Evolutionary conservation across 2,329 filamentous ascomycete genomes (phyloP), one percentile per base, ranked within the genome.

Genomic region (Alternaria sp.): DNA sequence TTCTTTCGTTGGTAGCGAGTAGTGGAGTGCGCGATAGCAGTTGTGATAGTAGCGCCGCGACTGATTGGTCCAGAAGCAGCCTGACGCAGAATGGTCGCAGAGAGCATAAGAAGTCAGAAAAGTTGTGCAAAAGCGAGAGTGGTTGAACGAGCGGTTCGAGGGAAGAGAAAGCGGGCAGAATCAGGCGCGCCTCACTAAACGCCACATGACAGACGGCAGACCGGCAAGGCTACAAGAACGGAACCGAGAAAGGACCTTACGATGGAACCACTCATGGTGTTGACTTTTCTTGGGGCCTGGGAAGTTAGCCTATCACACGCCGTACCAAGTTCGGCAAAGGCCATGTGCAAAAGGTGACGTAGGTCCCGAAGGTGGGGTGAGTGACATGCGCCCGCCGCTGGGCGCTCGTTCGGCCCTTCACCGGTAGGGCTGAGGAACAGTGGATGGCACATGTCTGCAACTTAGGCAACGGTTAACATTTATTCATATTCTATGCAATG

Each of bases 371-470:
- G 28, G 62, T 60, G 62, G 62, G 60, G 62, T 61, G 55, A 47
- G 43, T 58, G 57, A 63, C 51, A 57, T 38, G 42, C 58, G 54
- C 58, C 58, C 58, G 58, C 57, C 46, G 53, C 39, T 49, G 53
- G 46, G 59, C 46, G 22, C 41, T 49, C 46, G 47, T 57, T 59
- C 59, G 57, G 62, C 54, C 52, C 62, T 60, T 61, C 53, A 34
- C 26, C 54, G 49, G 49, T 63, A 66, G 59, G 64, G 64, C 64
- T 66, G 64, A 64, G 53, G 59, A 64, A 60, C 42, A 56, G 54
- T 64, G 51, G 28, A 57, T 36, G 41, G 53, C 46, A 59, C 34
- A 39, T 46, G 28, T 22, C 38, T 32, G 41, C 38, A 44, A 34
- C 32, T 22, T 41, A 39, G 18, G 26, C 53, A 38, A 38, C 16